Conservation (phyloP, 2,329 filamentous ascomycete genomes). For the Paradendryphiella salina region DNA sequence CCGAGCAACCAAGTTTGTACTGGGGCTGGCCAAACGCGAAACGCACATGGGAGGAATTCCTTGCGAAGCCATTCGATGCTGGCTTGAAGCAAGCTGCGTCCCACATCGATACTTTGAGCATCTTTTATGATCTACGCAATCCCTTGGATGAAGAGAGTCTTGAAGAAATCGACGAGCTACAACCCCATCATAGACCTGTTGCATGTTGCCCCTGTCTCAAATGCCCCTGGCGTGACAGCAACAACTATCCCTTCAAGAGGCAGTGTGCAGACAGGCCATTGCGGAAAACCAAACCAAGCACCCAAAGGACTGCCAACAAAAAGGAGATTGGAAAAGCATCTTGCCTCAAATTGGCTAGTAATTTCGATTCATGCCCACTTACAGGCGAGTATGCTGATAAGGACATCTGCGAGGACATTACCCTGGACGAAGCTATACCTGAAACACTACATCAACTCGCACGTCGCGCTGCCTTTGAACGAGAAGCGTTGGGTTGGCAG, state of each 20-base stretch:
- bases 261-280: slow-evolving; percentile 2
- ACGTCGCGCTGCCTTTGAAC: slow-evolving; percentile 20
- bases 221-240: slow-evolving; percentile 12
- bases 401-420: background rate
- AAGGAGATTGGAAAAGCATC: background rate
- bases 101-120: slow-evolving; percentile 25
- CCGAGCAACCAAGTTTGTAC: slow-evolving; percentile 24
- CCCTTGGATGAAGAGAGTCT: slow-evolving; percentile 20
- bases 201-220: slow-evolving; percentile 15
- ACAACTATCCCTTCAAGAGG: slow-evolving; percentile 7
- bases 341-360: slow-evolving; percentile 11
- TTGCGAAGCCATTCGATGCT: slow-evolving; percentile 15
- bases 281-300: background rate
- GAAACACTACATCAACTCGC: slow-evolving; percentile 18
- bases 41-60: slow-evolving; percentile 19
- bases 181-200: slow-evolving; percentile 5
- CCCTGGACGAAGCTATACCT: slow-evolving; percentile 7
- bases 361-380: slow-evolving; percentile 7
- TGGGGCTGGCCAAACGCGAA: slow-evolving; percentile 25
- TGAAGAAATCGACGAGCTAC: slow-evolving; percentile 15
- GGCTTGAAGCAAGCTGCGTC: slow-evolving; percentile 21
- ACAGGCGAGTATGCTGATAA: slow-evolving; percentile 17
- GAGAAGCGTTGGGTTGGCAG: slow-evolving; percentile 33
- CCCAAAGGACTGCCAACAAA: slow-evolving; percentile 3
- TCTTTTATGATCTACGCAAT: slow-evolving; percentile 33